These are phyloP conservation scores for Colletotrichum melonis DNA, from an alignment of 2,329 filamentous ascomycete genomes.

Conservation along the genomic window DNA sequence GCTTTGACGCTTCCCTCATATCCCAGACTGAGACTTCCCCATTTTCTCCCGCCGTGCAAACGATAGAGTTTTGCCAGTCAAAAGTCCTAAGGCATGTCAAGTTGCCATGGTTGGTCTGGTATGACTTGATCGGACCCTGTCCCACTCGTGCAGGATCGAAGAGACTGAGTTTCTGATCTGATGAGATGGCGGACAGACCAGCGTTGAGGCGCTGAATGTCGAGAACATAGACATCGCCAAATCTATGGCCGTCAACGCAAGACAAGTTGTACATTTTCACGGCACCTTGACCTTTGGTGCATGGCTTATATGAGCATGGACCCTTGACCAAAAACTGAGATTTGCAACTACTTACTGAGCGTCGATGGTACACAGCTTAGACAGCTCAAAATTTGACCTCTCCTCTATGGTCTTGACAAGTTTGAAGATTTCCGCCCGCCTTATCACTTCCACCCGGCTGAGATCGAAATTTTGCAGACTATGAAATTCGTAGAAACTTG, in stretches of 20 bases:
- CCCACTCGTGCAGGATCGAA: slow-evolving; percentile 70
- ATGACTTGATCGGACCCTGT: slow-evolving; percentile 58
- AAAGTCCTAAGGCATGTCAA: slow-evolving; percentile 71
- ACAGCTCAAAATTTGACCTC: background rate
- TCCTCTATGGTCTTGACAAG: background rate
- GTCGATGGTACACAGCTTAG: background rate
- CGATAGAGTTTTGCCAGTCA: slow-evolving; percentile 61
- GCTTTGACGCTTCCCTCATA: slow-evolving; percentile 57
- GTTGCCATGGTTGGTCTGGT: slow-evolving; percentile 68
- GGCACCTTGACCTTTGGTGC: background rate
- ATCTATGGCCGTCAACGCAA: slow-evolving; percentile 52
- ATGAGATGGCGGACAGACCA: slow-evolving; percentile 72
- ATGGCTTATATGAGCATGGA: slow-evolving; percentile 14
- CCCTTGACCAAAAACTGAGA: background rate
- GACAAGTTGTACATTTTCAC: slow-evolving; percentile 54
- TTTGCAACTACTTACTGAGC: background rate
- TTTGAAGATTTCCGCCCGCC: background rate
- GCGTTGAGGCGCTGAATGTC: slow-evolving; percentile 63
- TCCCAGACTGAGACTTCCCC: slow-evolving; percentile 77
- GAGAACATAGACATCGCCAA: slow-evolving; percentile 65
- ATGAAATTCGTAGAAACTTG: background rate
- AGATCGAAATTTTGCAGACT: background rate
- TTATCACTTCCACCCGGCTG: background rate
- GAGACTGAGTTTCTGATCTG: slow-evolving; percentile 76
- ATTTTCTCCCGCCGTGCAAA: slow-evolving; percentile 79